Conservation (phyloP, 2,329 filamentous ascomycete species). For the Aspergillus vadensis region DNA sequence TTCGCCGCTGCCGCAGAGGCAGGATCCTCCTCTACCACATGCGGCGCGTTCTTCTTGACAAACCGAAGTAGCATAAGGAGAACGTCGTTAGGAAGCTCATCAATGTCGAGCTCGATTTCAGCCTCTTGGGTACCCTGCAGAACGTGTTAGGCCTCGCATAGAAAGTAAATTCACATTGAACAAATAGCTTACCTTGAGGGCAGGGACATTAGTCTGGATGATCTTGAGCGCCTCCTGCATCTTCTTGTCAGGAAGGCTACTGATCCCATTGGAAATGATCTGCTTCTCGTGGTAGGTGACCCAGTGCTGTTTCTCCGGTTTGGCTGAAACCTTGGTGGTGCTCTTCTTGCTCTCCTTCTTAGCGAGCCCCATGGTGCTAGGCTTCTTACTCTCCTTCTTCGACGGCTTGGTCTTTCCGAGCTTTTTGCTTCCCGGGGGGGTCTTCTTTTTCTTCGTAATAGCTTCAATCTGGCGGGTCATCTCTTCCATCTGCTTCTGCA, state of each 20-base stretch:
- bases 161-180: background rate
- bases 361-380: slow-evolving; percentile 9
- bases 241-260: slow-evolving; percentile 74
- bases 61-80: slow-evolving; percentile 49
- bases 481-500: slow-evolving; percentile 72
- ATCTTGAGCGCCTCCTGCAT: slow-evolving; percentile 82
- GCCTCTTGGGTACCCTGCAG: slow-evolving; percentile 46
- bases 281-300: slow-evolving; percentile 83
- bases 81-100: slow-evolving; percentile 52
- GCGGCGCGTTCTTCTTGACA: slow-evolving; percentile 50
- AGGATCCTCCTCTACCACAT: slow-evolving; percentile 46
- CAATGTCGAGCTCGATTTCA: slow-evolving; percentile 53
- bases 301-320: slow-evolving; percentile 60
- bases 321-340: slow-evolving; percentile 38
- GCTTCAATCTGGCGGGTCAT: slow-evolving; percentile 68
- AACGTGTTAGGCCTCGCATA: slow-evolving; percentile 14
- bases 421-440: slow-evolving; percentile 56
- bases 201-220: slow-evolving; percentile 79
- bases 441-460: slow-evolving; percentile 62
- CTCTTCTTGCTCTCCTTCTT: slow-evolving; percentile 58
- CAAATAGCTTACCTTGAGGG: slow-evolving; percentile 60
- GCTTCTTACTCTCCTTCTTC: slow-evolving; percentile 43
- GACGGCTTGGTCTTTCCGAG: slow-evolving; percentile 31
- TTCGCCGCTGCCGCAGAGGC: slow-evolving; percentile 33
- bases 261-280: slow-evolving; percentile 83